Conservation (phyloP, 2,329 filamentous ascomycete species). For the Aspergillus sp. region DNA sequence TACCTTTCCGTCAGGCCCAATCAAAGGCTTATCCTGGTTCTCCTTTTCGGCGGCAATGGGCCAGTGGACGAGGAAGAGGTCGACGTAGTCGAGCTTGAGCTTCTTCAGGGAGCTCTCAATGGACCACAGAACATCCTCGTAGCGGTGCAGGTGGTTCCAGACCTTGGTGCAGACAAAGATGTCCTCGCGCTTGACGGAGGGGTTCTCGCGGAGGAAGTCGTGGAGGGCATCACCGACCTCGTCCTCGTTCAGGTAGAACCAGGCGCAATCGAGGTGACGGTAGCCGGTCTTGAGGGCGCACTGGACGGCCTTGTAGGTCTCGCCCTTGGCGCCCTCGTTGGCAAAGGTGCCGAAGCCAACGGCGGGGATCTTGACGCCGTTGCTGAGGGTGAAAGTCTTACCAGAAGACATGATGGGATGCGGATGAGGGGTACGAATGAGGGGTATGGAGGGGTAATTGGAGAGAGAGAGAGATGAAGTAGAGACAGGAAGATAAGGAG, state of each 20-base stretch:
- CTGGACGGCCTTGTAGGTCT: constrained; percentile 54
- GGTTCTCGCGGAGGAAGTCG: constrained; percentile 54
- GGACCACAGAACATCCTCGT: constrained; percentile 47
- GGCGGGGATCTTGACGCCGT: constrained; percentile 60
- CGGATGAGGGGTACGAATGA: constrained; percentile 12
- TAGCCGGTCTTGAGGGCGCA: constrained; percentile 53
- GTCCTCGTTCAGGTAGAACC: constrained; percentile 54
- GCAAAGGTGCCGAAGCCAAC: constrained; percentile 66
- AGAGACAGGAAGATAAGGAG: neutral
- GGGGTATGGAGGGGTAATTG: constrained; percentile 3
- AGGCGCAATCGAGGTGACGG: constrained; percentile 56
- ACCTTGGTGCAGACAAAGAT: constrained; percentile 54
- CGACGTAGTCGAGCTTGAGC: constrained; percentile 68
- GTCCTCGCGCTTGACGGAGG: constrained; percentile 48
- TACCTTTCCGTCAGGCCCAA: constrained; percentile 53
- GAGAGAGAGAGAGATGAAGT: neutral
- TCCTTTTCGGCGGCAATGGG: constrained; percentile 52
- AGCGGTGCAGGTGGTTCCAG: constrained; percentile 53
- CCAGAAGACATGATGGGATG: constrained; percentile 55
- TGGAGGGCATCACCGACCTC: constrained; percentile 52
- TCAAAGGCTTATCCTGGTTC: constrained; percentile 44
- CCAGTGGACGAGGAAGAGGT: constrained; percentile 62
- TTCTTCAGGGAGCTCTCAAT: constrained; percentile 61
- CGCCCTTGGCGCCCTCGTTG: constrained; percentile 61
- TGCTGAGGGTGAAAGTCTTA: constrained; percentile 52